Evolutionary conservation across 495 filamentous ascomycete genomes (phyloP).

Genomic region (Chaetomium tenue): DNA sequence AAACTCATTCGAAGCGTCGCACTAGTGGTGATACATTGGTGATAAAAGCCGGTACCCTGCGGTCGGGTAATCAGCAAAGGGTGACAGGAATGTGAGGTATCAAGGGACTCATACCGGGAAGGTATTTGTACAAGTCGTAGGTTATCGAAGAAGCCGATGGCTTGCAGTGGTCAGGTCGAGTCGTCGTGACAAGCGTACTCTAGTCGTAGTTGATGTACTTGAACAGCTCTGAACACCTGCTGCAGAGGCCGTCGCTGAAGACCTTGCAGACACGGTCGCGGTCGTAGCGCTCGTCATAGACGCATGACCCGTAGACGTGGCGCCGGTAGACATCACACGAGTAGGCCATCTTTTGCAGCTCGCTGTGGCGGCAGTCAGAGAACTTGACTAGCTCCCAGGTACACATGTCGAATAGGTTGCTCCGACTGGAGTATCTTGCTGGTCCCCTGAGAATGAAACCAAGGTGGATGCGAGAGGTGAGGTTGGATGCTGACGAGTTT

Average conservation of each 20-base stretch:
- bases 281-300: neutral
- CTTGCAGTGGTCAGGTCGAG: too few relatives aligned
- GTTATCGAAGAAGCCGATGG: too few relatives aligned
- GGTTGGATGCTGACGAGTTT: too few relatives aligned
- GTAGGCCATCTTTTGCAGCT: slow-evolving; percentile 12
- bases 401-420: slow-evolving; percentile 9
- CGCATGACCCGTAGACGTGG: slow-evolving; percentile 14
- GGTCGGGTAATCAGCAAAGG: neutral
- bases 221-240: neutral
- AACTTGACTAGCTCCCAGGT: slow-evolving; percentile 12
- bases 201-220: slow-evolving; percentile 6
- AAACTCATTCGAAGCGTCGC: neutral
- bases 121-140: too few relatives aligned
- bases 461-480: too few relatives aligned
- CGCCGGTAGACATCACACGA: slow-evolving; percentile 13
- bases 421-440: too few relatives aligned
- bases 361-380: neutral
- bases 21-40: neutral
- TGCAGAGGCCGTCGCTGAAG: neutral
- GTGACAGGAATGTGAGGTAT: neutral
- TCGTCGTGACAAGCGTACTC: neutral
- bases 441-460: too few relatives aligned
- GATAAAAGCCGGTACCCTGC: neutral
- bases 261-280: neutral
- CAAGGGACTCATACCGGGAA: neutral